Percentiles rank a stretch among this genome's conserved stretches.
phyloP scores from a whole-genome alignment of 371 early-diverging fungal species.

The Chytridiales sp. region DNA sequence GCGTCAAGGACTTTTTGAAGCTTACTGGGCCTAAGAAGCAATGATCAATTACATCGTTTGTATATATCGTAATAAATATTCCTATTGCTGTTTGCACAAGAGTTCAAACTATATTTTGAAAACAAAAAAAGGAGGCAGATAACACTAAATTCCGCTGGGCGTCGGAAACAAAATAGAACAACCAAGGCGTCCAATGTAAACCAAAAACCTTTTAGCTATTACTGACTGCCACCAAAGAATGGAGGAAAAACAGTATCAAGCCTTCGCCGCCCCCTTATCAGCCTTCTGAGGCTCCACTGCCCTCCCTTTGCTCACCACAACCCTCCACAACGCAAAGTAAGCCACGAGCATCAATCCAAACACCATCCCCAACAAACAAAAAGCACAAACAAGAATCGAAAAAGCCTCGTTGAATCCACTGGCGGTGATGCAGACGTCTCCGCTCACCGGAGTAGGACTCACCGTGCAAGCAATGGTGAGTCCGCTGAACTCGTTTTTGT shows the following conservation, averaged over 20 bases:
- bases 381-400: slow-evolving; percentile 13
- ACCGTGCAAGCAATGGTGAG: slow-evolving; percentile 27
- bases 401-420: slow-evolving; percentile 21
- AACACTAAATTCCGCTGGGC: too few relatives aligned
- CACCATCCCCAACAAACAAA: slow-evolving; percentile 11
- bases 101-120: too few relatives aligned
- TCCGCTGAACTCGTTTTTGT: slow-evolving; percentile 65
- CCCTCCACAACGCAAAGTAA: slow-evolving; percentile 13
- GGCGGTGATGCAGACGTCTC: slow-evolving; percentile 13
- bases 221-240: background rate
- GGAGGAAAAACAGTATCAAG: background rate
- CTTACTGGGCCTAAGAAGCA: too few relatives aligned
- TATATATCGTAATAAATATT: too few relatives aligned
- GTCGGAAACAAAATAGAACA: too few relatives aligned
- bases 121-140: too few relatives aligned
- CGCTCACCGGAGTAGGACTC: slow-evolving; percentile 13
- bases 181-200: background rate
- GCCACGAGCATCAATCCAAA: slow-evolving; percentile 18
- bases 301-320: slow-evolving; percentile 24
- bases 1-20: slow-evolving; percentile 22
- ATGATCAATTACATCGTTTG: too few relatives aligned
- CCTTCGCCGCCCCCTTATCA: background rate
- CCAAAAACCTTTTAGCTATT: background rate
- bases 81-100: too few relatives aligned
- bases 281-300: slow-evolving; percentile 20